Conservation (phyloP, 805 yeast genomes). For the Yarrowia sp. region DNA sequence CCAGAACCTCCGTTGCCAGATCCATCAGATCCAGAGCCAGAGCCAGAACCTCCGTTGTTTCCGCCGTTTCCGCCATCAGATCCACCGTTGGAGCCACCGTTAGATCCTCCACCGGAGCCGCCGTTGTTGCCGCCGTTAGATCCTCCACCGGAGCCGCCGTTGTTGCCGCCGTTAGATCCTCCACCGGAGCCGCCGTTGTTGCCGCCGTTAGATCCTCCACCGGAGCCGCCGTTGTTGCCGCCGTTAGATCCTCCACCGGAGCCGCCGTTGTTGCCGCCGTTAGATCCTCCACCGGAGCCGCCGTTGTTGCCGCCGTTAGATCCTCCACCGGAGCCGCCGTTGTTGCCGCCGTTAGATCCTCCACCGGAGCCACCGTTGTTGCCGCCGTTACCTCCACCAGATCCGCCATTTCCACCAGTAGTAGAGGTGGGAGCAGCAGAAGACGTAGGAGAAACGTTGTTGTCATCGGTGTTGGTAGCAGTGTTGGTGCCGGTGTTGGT, state of each 20-base stretch:
- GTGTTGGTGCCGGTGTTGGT: background rate
- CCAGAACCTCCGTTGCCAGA: background rate
- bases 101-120: background rate
- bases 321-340: background rate
- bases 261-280: background rate
- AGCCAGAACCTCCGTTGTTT: background rate
- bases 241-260: background rate
- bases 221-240: background rate
- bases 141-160: background rate
- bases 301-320: background rate
- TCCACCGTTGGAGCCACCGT: background rate
- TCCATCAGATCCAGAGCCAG: background rate
- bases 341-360: background rate
- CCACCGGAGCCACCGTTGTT: background rate
- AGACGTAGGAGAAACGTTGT: background rate
- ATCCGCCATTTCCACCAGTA: background rate
- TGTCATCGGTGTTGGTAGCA: background rate
- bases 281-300: background rate
- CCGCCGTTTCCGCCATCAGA: background rate
- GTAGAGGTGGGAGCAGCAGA: background rate
- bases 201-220: background rate
- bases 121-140: background rate
- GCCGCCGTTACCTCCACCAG: background rate
- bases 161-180: background rate
- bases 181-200: background rate